Percentiles rank a stretch among this genome's conserved stretches.
Evolutionary conservation across 108 stramenopile species (phyloP).

Genomic region (Skeletonema grethae): DNA sequence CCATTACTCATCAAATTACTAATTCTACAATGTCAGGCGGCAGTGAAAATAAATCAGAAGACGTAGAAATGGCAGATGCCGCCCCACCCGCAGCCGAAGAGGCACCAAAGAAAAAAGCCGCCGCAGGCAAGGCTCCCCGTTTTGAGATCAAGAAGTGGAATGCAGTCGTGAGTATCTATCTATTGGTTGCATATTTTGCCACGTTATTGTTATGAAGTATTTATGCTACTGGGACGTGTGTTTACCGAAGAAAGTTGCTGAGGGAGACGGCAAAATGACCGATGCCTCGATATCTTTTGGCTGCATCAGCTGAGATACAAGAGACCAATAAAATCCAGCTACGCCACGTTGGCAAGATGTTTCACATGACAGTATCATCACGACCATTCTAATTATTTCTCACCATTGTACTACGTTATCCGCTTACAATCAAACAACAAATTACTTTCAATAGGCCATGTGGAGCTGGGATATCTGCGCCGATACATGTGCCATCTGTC

Average conservation of each 20-base stretch:
- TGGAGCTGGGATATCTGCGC: conserved; percentile 99
- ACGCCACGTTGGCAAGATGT: not conserved
- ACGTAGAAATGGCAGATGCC: conserved; percentile 49
- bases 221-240: no score
- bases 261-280: not conserved
- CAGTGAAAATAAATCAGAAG: conserved; percentile 22
- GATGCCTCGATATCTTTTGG: not conserved
- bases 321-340: not conserved
- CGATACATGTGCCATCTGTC: conserved; percentile 99
- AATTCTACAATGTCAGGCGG: conserved; percentile 4
- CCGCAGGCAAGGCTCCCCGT: conserved; percentile 49
- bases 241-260: not conserved
- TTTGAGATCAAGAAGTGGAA: conserved; percentile 98
- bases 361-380: not conserved
- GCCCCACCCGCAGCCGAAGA: conserved; percentile 7
- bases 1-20: not conserved
- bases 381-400: not conserved
- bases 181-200: not conserved
- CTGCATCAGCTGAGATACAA: no score
- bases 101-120: not conserved
- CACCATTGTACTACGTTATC: not conserved
- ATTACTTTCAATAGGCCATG: conserved; percentile 70
- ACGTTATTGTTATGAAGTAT: not conserved
- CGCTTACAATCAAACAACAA: not conserved
- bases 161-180: conserved; percentile 59